Percentiles rank a stretch among this genome's conserved stretches.
Evolutionary conservation across 2,329 filamentous ascomycete species (phyloP).

Genomic region (Fusarium abutilonis): DNA sequence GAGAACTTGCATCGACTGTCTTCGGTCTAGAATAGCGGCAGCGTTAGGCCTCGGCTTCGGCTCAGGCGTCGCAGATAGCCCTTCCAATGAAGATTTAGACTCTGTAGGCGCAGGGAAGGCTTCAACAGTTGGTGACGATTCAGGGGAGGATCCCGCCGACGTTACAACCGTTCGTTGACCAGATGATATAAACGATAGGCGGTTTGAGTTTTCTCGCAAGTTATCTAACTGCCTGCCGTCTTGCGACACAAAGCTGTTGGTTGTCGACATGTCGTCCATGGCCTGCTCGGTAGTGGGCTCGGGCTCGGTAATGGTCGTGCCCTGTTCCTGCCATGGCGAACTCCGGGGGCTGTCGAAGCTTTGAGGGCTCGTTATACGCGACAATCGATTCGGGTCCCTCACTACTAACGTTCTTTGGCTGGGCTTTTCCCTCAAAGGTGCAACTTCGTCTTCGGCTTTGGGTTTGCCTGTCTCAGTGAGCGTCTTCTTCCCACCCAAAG

Average conservation of each 20-base stretch:
- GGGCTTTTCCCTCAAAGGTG: constrained; percentile 51
- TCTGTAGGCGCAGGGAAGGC: constrained; percentile 53
- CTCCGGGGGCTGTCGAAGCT: constrained; percentile 28
- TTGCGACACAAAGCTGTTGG: constrained; percentile 66
- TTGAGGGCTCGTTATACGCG: constrained; percentile 43
- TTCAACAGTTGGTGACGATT: constrained; percentile 64
- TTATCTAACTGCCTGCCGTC: constrained; percentile 68
- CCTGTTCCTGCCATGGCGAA: constrained; percentile 21
- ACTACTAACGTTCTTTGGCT: constrained; percentile 61
- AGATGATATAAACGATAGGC: constrained; percentile 69
- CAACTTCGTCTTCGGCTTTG: constrained; percentile 53
- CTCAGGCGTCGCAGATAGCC: constrained; percentile 46
- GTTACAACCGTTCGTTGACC: constrained; percentile 69
- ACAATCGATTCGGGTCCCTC: constrained; percentile 59
- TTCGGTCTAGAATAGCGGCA: constrained; percentile 60
- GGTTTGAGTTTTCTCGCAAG: constrained; percentile 65
- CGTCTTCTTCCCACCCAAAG: constrained; percentile 72
- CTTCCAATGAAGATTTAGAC: constrained; percentile 33
- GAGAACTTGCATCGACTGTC: constrained; percentile 62
- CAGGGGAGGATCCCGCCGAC: constrained; percentile 63
- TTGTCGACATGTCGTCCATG: constrained; percentile 65
- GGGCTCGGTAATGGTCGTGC: constrained; percentile 31
- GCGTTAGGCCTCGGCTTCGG: constrained; percentile 62
- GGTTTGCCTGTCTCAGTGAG: constrained; percentile 68
- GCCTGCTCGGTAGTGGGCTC: constrained; percentile 53